Evolutionary conservation across 2,329 filamentous ascomycete species (phyloP), one percentile per base, ranked within the genome.

Genomic region (Dothideomycetes sp.): DNA sequence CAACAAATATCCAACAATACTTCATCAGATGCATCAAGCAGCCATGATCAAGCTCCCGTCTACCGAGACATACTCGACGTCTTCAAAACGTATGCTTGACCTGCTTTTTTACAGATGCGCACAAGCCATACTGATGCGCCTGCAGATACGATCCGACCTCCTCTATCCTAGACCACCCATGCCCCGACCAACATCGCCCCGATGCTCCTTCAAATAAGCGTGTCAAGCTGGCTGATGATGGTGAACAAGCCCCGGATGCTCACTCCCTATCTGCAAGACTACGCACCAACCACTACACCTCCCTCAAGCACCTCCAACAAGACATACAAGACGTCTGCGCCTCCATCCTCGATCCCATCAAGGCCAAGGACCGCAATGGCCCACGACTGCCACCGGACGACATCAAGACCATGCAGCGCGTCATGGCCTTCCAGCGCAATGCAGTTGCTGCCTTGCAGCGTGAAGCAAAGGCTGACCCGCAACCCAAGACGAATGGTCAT

Each of bases 171-270:
- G 46, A 62, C 19, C 56, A 61, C 39, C 45, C 59, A 14, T 47
- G 68, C 24, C 47, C 49, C 52, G 40, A 45, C 50, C 38, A 36
- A 17, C 37, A 38, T 19, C 38, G 33, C 37, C 19, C 61, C 19
- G 54, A 57, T 22, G 63, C 66, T 44, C 62, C 63, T 33, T 58
- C 62, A 17, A 48, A 56, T 19, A 71, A 71, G 52, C 66, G 66
- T 45, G 52, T 62, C 22, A 66, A 64, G 47, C 47, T 66, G 30
- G 57, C 61, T 10, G 54, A 61, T 5, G 37, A 51, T 30, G 47
- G 47, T 29, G 45, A 58, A n/a, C 44, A 54, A 45, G 43, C 43
- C 7, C 61, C 54, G n/a, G n/a, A n/a, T n/a, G 8, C 65, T 72
- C 24, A 48, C 57, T 4, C 53, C 47, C 19, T 60, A 61, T 40